Conservation (phyloP, 371 early-diverging fungal species). For the Mucor circinelloides region DNA sequence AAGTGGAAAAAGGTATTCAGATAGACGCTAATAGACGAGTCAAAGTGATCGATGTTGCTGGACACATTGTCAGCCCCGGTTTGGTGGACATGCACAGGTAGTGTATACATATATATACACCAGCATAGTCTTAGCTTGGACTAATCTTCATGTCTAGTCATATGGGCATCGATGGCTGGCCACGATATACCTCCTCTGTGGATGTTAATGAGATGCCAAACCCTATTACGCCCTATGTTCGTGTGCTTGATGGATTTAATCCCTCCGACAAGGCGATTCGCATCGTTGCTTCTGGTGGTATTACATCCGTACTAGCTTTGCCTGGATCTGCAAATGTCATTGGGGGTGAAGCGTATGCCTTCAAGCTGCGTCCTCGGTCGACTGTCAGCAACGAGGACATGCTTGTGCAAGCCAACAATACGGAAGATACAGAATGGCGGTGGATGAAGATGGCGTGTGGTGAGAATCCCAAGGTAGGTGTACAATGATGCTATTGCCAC, state of each 20-base stretch:
- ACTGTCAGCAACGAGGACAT: conserved; percentile 66
- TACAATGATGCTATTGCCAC: not conserved
- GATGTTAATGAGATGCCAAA: conserved; percentile 74
- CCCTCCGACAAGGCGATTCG: conserved; percentile 66
- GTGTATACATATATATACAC: no score
- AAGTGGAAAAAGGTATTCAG: conserved; percentile 39
- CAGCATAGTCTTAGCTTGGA: not conserved
- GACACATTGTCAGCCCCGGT: conserved; percentile 73
- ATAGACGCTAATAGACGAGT: conserved; percentile 10
- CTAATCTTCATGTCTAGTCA: conserved; percentile 35
- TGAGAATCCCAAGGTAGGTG: conserved; percentile 77
- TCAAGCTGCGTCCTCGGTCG: conserved; percentile 57
- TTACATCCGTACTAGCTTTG: conserved; percentile 72
- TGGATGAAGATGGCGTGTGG: conserved; percentile 87
- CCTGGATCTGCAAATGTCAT: conserved; percentile 78
- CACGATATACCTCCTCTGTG: conserved; percentile 46
- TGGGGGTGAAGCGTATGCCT: conserved; percentile 75
- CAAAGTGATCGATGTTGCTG: conserved; percentile 61
- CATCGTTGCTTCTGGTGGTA: conserved; percentile 73
- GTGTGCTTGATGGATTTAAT: conserved; percentile 61
- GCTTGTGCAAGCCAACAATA: conserved; percentile 57
- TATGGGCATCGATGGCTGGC: conserved; percentile 68
- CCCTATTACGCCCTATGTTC: conserved; percentile 61
- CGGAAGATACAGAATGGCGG: conserved; percentile 48
- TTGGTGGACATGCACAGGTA: conserved; percentile 80